Conservation (phyloP, 768 basidiomycete species). For the Mycena capillaripes region DNA sequence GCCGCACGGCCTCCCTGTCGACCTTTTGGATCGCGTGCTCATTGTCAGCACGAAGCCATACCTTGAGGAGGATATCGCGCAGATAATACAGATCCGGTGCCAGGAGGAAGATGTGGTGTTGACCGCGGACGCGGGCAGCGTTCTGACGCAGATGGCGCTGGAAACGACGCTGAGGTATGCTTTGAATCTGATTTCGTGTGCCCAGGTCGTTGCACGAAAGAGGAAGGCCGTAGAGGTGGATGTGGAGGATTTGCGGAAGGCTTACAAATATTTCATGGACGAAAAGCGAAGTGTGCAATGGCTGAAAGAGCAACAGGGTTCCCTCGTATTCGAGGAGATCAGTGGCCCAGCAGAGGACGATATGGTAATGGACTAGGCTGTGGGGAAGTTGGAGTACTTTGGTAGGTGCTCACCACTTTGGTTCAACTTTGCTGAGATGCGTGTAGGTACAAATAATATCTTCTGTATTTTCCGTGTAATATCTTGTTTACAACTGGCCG, state of each 20-base stretch:
- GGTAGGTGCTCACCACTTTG: not conserved
- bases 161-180: conserved; percentile 95
- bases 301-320: conserved; percentile 87
- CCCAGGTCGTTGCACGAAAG: conserved; percentile 86
- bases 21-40: conserved; percentile 93
- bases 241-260: conserved; percentile 86
- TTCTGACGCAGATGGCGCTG: conserved; percentile 90
- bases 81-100: conserved; percentile 96
- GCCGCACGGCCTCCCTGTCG: conserved; percentile 95
- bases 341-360: conserved; percentile 48
- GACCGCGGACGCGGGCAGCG: conserved; percentile 75
- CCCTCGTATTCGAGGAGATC: conserved; percentile 82
- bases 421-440: conserved; percentile 10
- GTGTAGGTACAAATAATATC: conserved; percentile 18
- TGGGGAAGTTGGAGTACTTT: conserved; percentile 3
- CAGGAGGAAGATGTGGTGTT: conserved; percentile 97
- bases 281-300: conserved; percentile 94
- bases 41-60: conserved; percentile 97
- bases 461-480: conserved; percentile 30
- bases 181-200: conserved; percentile 95
- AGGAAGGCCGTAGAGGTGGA: conserved; percentile 87
- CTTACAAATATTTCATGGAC: conserved; percentile 93
- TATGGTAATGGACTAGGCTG: conserved; percentile 49
- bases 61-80: conserved; percentile 82
- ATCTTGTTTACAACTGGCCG: conserved; percentile 19